phyloP scores from a whole-genome alignment of 495 filamentous ascomycete species.

The Copromyces sp. region DNA sequence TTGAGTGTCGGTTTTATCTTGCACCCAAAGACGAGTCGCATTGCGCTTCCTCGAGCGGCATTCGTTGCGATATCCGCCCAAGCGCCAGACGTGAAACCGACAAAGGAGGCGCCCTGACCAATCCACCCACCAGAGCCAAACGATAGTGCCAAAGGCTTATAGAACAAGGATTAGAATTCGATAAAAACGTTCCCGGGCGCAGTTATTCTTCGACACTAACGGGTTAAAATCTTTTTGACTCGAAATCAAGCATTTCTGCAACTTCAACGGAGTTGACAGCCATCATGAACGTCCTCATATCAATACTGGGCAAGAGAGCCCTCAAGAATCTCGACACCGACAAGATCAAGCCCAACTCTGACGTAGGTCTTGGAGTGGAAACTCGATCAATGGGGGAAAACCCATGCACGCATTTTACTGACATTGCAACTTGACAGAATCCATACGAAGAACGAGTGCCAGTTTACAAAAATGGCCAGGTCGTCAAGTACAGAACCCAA shows the following conservation, averaged over 20 bases:
- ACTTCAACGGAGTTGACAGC: background rate
- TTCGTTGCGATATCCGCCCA: constrained; percentile 2
- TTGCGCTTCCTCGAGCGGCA: background rate
- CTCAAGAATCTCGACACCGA: constrained; percentile 55
- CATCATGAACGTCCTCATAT: constrained; percentile 21
- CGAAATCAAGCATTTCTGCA: background rate
- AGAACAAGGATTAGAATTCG: constrained; percentile 1
- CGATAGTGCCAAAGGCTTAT: constrained; percentile 5
- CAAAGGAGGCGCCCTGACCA: constrained; percentile 9
- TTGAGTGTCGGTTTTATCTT: background rate
- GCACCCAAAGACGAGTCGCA: background rate
- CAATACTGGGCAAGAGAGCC: constrained; percentile 54
- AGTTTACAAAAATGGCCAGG: constrained; percentile 48
- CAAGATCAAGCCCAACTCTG: constrained; percentile 59
- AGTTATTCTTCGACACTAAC: background rate
- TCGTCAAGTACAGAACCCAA: constrained; percentile 50
- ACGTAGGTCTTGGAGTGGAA: constrained; percentile 34
- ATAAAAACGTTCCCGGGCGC: constrained; percentile 1
- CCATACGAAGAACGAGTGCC: constrained; percentile 67
- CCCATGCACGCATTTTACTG: background rate
- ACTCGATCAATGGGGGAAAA: background rate
- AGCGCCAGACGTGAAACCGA: constrained; percentile 15
- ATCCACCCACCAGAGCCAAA: constrained; percentile 1
- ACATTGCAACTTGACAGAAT: constrained; percentile 33
- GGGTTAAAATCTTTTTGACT: background rate